Percentiles rank a stretch among this genome's conserved stretches.
Conservation (phyloP, 2,329 filamentous ascomycete species). For the Exophiala calicioides region DNA sequence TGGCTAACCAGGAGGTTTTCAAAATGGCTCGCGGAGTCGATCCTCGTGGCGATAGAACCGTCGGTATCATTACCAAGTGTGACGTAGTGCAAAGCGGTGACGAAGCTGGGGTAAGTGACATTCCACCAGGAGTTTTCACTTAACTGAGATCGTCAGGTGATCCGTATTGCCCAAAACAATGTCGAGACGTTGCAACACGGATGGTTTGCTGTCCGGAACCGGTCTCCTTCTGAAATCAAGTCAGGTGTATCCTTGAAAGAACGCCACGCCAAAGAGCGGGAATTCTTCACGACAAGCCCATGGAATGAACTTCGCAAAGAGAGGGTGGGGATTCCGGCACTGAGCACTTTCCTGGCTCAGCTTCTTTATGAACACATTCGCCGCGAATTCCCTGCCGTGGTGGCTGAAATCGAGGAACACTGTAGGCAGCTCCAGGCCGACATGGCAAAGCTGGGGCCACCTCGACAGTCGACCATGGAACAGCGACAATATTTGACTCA, state of each 20-base stretch:
- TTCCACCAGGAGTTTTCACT: not conserved
- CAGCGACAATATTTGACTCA: conserved; percentile 42
- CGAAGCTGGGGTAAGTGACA: conserved; percentile 32
- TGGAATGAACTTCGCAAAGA: conserved; percentile 43
- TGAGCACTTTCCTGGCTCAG: conserved; percentile 36
- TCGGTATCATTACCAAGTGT: conserved; percentile 53
- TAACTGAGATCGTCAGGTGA: conserved; percentile 6
- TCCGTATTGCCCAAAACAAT: conserved; percentile 6
- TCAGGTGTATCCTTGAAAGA: conserved; percentile 19
- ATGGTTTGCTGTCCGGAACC: conserved; percentile 35
- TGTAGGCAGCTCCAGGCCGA: conserved; percentile 33
- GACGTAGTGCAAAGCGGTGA: conserved; percentile 40
- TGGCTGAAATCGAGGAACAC: conserved; percentile 40
- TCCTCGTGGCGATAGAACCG: conserved; percentile 38
- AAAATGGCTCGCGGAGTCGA: conserved; percentile 40
- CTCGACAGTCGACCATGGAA: conserved; percentile 36
- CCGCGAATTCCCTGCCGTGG: conserved; percentile 49
- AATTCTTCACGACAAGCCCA: conserved; percentile 39
- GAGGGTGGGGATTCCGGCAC: conserved; percentile 43
- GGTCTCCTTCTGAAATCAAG: conserved; percentile 31
- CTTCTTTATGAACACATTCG: conserved; percentile 46
- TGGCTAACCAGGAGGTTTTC: conserved; percentile 45
- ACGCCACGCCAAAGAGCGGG: conserved; percentile 36
- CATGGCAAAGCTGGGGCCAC: conserved; percentile 38
- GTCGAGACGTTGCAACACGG: conserved; percentile 32